Conservation (phyloP, 2,329 filamentous ascomycete species). For the Alternaria brassicicola region DNA sequence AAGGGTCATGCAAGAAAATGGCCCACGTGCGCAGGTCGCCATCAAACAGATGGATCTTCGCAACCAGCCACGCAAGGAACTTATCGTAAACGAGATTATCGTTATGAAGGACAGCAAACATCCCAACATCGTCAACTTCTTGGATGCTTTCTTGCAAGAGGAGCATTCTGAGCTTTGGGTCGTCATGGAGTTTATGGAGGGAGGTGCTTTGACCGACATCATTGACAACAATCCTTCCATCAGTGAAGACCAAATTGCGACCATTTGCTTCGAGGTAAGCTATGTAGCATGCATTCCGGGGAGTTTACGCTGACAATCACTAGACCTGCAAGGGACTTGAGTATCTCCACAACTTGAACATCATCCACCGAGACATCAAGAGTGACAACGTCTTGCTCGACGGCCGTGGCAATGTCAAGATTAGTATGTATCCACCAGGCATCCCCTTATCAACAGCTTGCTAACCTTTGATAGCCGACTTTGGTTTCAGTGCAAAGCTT, state of each 20-base stretch:
- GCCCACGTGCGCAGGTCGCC: constrained; percentile 84
- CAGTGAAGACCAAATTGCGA: constrained; percentile 95
- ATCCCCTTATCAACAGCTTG: background rate
- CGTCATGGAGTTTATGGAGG: constrained; percentile 99
- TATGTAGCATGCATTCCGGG: background rate
- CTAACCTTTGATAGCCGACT: constrained; percentile 73
- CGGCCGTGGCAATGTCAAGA: constrained; percentile 94
- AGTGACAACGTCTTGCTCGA: constrained; percentile 97
- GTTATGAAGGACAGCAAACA: constrained; percentile 99
- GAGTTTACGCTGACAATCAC: constrained; percentile 34
- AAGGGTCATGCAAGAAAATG: constrained; percentile 78
- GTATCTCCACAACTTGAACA: constrained; percentile 93
- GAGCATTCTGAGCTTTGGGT: constrained; percentile 98
- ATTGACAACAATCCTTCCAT: constrained; percentile 97
- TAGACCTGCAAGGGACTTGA: constrained; percentile 95
- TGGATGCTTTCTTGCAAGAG: constrained; percentile 95
- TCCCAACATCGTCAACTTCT: constrained; percentile 97
- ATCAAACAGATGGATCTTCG: constrained; percentile 99
- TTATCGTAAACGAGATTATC: constrained; percentile 99
- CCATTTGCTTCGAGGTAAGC: constrained; percentile 91
- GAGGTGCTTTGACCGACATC: constrained; percentile 94
- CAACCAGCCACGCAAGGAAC: constrained; percentile 94
- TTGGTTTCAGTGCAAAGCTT: constrained; percentile 98
- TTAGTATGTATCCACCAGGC: constrained; percentile 68
- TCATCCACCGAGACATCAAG: constrained; percentile 99